A percentile compares a stretch with the other conserved stretches of the same genome.
Evolutionary conservation across 208 protist genomes (phyloP).

Genomic region (Jaenimonas drosophilae): DNA sequence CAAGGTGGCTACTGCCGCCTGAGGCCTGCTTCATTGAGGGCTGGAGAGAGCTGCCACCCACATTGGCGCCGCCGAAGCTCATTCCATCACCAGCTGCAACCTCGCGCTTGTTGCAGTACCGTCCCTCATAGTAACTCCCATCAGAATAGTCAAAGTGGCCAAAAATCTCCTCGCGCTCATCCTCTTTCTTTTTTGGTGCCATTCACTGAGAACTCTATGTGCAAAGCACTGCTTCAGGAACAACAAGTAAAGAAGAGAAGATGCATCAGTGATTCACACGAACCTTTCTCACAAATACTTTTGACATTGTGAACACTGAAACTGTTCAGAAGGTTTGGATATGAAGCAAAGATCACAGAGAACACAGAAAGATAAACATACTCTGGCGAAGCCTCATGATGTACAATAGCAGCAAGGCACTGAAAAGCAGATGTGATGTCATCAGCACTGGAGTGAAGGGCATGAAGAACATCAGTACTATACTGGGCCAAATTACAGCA

Average conservation of each 20-base stretch:
- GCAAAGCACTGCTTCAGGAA: neutral
- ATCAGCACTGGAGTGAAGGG: constrained; percentile 47
- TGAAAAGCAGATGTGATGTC: constrained; percentile 46
- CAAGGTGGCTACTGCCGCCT: neutral
- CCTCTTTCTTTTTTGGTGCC: constrained; percentile 64
- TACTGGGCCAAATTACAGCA: constrained; percentile 40
- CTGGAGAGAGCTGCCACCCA: neutral
- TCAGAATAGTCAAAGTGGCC: constrained; percentile 45
- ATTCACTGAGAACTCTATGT: constrained; percentile 7
- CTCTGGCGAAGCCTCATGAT: constrained; percentile 43
- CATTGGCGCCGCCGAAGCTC: neutral
- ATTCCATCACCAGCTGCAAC: neutral
- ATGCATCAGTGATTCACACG: too few relatives aligned
- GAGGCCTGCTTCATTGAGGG: neutral
- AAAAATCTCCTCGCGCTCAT: constrained; percentile 37
- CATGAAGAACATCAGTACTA: constrained; percentile 43
- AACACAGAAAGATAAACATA: constrained; percentile 10
- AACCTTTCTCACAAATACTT: neutral
- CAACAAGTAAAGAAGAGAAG: constrained; percentile 1
- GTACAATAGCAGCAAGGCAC: constrained; percentile 40
- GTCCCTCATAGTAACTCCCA: constrained; percentile 64
- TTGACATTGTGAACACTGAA: neutral
- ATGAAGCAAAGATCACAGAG: constrained; percentile 1
- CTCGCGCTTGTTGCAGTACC: constrained; percentile 12
- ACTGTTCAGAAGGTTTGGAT: neutral